phyloP scores from a whole-genome alignment of 164 flowering plant species.

The Sedum album region DNA sequence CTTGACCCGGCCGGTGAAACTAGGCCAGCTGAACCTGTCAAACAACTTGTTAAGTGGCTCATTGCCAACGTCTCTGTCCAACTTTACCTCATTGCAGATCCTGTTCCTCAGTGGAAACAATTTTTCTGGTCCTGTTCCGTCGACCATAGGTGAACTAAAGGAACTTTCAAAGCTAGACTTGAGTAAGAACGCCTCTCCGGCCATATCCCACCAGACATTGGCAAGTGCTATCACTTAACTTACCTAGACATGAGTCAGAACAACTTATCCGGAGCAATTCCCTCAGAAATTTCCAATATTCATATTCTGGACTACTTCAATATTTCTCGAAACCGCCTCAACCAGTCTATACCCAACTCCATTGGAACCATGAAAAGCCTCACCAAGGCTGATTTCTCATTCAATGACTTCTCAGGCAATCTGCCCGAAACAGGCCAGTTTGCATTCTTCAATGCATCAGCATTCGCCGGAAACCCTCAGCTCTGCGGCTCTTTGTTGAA shows the following conservation, averaged over 20 bases:
- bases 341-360: constrained; percentile 52
- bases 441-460: constrained; percentile 62
- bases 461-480: constrained; percentile 76
- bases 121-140: constrained; percentile 64
- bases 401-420: constrained; percentile 76
- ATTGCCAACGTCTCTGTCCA: constrained; percentile 58
- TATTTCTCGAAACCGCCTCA: constrained; percentile 69
- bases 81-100: constrained; percentile 57
- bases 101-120: constrained; percentile 54
- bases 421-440: constrained; percentile 86
- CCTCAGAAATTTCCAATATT: constrained; percentile 48
- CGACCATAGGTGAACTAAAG: constrained; percentile 44
- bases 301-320: constrained; percentile 72
- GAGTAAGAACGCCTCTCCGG: constrained; percentile 53
- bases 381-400: constrained; percentile 82
- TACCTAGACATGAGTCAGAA: constrained; percentile 79
- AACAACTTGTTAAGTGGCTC: constrained; percentile 68
- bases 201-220: constrained; percentile 58
- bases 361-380: constrained; percentile 81
- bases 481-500: constrained; percentile 61
- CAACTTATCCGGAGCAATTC: constrained; percentile 70
- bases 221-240: constrained; percentile 48
- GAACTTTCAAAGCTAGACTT: constrained; percentile 62
- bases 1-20: constrained; percentile 27
- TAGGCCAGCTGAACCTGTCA: constrained; percentile 58